Percentiles rank a stretch among this genome's conserved stretches.
phyloP scores from a whole-genome alignment of 441 rosid genomes.

The Kokia cookei region DNA sequence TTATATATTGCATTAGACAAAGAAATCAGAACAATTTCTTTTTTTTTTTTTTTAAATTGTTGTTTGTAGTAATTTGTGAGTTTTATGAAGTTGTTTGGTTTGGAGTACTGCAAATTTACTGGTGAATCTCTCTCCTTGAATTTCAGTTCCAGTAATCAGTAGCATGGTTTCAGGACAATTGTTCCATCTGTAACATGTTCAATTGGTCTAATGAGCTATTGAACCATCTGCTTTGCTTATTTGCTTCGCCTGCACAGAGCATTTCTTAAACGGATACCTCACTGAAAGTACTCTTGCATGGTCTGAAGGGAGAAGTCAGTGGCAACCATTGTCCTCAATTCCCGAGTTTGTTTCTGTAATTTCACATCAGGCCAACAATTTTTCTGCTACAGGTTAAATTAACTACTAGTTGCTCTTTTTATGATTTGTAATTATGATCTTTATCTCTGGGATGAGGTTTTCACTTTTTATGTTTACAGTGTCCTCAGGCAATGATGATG shows the following conservation, averaged over 20 bases:
- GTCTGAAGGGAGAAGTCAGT: conserved; percentile 74
- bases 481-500: conserved; percentile 13
- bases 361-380: conserved; percentile 26
- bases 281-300: conserved; percentile 67
- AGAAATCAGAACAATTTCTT: neutral
- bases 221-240: conserved; percentile 40
- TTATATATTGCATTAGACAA: conserved; percentile 1
- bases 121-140: conserved; percentile 14
- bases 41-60: neutral
- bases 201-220: conserved; percentile 39
- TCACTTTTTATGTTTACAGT: conserved; percentile 24
- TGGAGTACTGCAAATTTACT: conserved; percentile 15
- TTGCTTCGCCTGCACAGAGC: conserved; percentile 72
- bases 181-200: conserved; percentile 34
- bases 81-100: neutral
- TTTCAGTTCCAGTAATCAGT: conserved; percentile 23
- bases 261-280: conserved; percentile 68
- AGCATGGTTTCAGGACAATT: conserved; percentile 34
- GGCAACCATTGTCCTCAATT: conserved; percentile 76
- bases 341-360: conserved; percentile 52
- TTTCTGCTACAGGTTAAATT: conserved; percentile 35
- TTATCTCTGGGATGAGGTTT: neutral
- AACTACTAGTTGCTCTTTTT: neutral
- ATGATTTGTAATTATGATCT: neutral
- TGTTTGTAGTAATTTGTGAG: neutral